Base-by-base conservation (phyloP, 805 yeast species). In the Cyberlindnera galapagoensis region DNA sequence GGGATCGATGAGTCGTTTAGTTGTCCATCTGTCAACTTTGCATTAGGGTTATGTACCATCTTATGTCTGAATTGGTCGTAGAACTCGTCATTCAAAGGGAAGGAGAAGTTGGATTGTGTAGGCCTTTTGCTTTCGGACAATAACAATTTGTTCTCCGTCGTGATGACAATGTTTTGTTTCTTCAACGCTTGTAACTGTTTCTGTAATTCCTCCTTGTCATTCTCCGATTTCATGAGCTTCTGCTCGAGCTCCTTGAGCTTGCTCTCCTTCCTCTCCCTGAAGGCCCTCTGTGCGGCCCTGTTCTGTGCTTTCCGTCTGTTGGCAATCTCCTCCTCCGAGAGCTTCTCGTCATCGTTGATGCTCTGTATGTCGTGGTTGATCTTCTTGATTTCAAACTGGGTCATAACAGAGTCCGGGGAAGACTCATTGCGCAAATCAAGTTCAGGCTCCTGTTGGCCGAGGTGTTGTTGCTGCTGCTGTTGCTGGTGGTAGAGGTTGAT, bases 271-370 rank as follows among this genome's bases (percentile, higher is more conserved):
- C 94, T 72, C 55, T 83, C 88, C 39, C 94, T 63, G 56, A 82
- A 85, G 3, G 94, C 94, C 44, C 87, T 65, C 58, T 85, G 95
- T 1, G 94, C 94, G 9, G 88, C 88, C 47, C 94, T 64, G 51
- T 84, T 83, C 52, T 80, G 92, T 3, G 85, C 86, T 50, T 76
- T 81, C 32, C 83, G 69, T 52, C 74, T 76, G 41, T 68, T 60
- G 13, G 66, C 67, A 6, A 72, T 46, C 38, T 75, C 71, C 24
- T 59, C 58, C 31, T 63, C 48, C 1, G 42, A 23, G 7, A 39
- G 26, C 7, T 35, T 38, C 14, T 21, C 20, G 25, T 26, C 26
- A 12, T 24, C 18, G 25, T 24, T 28, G 10, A 35, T 34, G 8
- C 18, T 18, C 20, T 33, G 35, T 34, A 30, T 30, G 14, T 11